Evolutionary conservation across 2,329 filamentous ascomycete genomes (phyloP).

Genomic region (Botryosphaeria dothidea): DNA sequence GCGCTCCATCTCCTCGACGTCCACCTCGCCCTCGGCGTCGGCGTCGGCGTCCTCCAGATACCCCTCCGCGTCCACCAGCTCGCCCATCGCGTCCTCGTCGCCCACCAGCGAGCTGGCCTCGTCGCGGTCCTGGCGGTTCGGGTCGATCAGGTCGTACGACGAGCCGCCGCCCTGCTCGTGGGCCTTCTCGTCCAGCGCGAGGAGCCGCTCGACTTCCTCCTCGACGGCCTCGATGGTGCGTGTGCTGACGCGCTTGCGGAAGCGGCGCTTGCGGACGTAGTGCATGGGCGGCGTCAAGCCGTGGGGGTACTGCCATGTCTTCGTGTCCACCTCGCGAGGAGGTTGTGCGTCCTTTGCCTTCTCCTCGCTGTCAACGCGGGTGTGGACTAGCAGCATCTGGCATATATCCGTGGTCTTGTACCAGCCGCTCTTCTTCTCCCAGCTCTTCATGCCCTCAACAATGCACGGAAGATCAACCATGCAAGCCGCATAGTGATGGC

Average conservation of each 20-base stretch:
- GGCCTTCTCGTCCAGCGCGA: slow-evolving; percentile 63
- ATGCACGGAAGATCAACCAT: slow-evolving; percentile 85
- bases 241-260: slow-evolving; percentile 78
- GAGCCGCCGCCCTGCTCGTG: slow-evolving; percentile 56
- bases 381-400: slow-evolving; percentile 83
- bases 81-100: slow-evolving; percentile 37
- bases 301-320: slow-evolving; percentile 74
- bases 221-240: slow-evolving; percentile 86
- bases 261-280: slow-evolving; percentile 77
- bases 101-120: slow-evolving; percentile 16
- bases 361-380: slow-evolving; percentile 60
- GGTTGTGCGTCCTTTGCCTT: slow-evolving; percentile 57
- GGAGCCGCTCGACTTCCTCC: slow-evolving; percentile 71
- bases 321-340: slow-evolving; percentile 69
- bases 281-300: slow-evolving; percentile 87
- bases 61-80: slow-evolving; percentile 47
- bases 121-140: slow-evolving; percentile 27
- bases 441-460: slow-evolving; percentile 89
- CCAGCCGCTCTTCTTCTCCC: slow-evolving; percentile 79
- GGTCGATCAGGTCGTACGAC: slow-evolving; percentile 58
- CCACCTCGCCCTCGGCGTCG: slow-evolving; percentile 33
- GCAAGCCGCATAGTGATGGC: slow-evolving; percentile 71
- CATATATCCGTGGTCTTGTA: slow-evolving; percentile 88
- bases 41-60: slow-evolving; percentile 47
- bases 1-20: slow-evolving; percentile 36